Percentiles rank a stretch among this genome's conserved stretches.
These are phyloP conservation scores for Moringa oleifera DNA, from an alignment of 345 rosid species.

Conservation along the genomic window DNA sequence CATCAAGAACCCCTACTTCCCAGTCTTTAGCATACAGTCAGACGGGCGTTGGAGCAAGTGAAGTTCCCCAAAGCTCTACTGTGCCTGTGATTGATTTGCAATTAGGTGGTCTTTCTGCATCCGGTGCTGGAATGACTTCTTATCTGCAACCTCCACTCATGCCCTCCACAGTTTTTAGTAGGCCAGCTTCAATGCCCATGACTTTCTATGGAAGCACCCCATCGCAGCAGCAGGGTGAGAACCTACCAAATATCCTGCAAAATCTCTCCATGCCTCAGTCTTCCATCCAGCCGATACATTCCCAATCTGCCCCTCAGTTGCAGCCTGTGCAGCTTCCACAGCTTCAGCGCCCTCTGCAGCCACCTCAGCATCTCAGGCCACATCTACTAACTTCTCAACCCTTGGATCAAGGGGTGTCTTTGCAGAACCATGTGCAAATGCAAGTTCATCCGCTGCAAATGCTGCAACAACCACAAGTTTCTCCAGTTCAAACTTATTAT, in stretches of 20 bases:
- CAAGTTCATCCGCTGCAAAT: slow-evolving; percentile 63
- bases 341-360: slow-evolving; percentile 77
- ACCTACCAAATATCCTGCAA: slow-evolving; percentile 40
- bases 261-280: slow-evolving; percentile 47
- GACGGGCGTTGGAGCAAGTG: slow-evolving; percentile 44
- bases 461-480: slow-evolving; percentile 63
- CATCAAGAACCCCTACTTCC: slow-evolving; percentile 50
- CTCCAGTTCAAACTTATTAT: slow-evolving; percentile 48
- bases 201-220: slow-evolving; percentile 49
- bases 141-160: slow-evolving; percentile 59
- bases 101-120: slow-evolving; percentile 41
- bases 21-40: slow-evolving; percentile 57
- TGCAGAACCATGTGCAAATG: slow-evolving; percentile 57
- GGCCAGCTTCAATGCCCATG: slow-evolving; percentile 58
- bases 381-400: slow-evolving; percentile 52
- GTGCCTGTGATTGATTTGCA: slow-evolving; percentile 44
- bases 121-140: slow-evolving; percentile 49
- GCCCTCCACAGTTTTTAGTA: slow-evolving; percentile 60
- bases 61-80: slow-evolving; percentile 45
- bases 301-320: slow-evolving; percentile 41
- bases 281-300: slow-evolving; percentile 51
- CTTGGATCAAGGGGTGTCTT: slow-evolving; percentile 54
- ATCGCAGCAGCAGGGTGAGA: slow-evolving; percentile 61
- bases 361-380: slow-evolving; percentile 79
- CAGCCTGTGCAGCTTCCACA: slow-evolving; percentile 76